Evolutionary conservation across 495 filamentous ascomycete genomes (phyloP), one percentile per base, ranked within the genome.

Genomic region (Cenococcum geophilum): DNA sequence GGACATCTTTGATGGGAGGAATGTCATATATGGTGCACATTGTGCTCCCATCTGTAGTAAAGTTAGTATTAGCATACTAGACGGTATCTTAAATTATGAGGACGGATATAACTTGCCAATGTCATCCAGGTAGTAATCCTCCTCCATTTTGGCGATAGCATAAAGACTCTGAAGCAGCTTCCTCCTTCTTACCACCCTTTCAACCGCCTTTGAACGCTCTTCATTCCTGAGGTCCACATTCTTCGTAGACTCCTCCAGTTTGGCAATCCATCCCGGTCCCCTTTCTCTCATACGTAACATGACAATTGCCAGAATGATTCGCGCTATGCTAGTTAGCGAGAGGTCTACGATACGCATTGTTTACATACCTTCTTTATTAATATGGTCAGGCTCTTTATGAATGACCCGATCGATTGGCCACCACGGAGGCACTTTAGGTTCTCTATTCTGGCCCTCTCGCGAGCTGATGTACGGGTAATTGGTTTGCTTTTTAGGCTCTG

Each of bases 311-410:
- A 86, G 68, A 50, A 75, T 76, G 21, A 68, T 68, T 2, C 76
- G 75, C 40, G 70, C 75, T 76, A 47, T 32, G 43, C 11, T 18
- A 36, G 54, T 56, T 53, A 20, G 66, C 82, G 73, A 74, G 18
- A 45, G 1, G 49, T n/a, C 22, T 10, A 11, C 8, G 25, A 8
- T 1, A 11, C 1, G 8, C 16, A 8, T 52, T 14, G 49, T 1
- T 10, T 4, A 23, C 49, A 25, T 52, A 93, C 89, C 84, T 60
- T 81, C 80, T 76, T 88, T 95, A 65, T 79, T 77, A 34, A 91
- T 66, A 71, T 97, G 92, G 66, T 96, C 90, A 0, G 92, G 91
- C 75, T 96, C 92, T 68, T 82, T 88, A 72, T 93, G 90, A 27
- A 82, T 77, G 10, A 83, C 80, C 14, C 77, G 75, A 20, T 78